These are phyloP conservation scores for Thuidium tamariscinum DNA, from an alignment of 225 moss, liverwort and hornwort species.

Conservation along the genomic window DNA sequence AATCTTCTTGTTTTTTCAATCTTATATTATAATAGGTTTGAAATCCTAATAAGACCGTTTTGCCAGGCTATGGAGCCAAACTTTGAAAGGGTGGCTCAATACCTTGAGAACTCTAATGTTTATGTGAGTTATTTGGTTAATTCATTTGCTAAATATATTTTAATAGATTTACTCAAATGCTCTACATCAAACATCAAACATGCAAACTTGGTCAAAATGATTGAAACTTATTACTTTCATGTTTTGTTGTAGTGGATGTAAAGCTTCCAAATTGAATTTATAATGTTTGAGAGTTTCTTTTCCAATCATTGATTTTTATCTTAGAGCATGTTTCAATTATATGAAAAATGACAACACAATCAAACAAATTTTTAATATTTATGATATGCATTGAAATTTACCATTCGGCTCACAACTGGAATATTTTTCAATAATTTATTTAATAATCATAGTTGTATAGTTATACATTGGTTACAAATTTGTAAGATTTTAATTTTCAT, in stretches of 20 bases:
- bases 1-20: neutral
- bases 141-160: neutral
- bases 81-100: constrained; percentile 25
- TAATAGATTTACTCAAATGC: neutral
- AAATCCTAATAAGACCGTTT: neutral
- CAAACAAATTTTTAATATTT: neutral
- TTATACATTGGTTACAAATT: neutral
- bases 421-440: no score
- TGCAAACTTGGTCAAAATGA: neutral
- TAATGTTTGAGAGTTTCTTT: neutral
- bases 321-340: no score
- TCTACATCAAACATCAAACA: neutral
- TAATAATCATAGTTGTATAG: neutral
- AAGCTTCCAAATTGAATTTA: neutral
- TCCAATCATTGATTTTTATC: neutral
- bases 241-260: fast-evolving
- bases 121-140: constrained; percentile 1
- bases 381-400: neutral
- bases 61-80: constrained; percentile 16
- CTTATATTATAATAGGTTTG: no score
- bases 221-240: neutral
- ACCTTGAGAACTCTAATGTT: constrained; percentile 4
- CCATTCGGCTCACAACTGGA: no score
- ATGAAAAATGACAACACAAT: neutral
- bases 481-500: neutral